Conservation (phyloP, 75 land plant genomes). For the Sequoia sempervirens region DNA sequence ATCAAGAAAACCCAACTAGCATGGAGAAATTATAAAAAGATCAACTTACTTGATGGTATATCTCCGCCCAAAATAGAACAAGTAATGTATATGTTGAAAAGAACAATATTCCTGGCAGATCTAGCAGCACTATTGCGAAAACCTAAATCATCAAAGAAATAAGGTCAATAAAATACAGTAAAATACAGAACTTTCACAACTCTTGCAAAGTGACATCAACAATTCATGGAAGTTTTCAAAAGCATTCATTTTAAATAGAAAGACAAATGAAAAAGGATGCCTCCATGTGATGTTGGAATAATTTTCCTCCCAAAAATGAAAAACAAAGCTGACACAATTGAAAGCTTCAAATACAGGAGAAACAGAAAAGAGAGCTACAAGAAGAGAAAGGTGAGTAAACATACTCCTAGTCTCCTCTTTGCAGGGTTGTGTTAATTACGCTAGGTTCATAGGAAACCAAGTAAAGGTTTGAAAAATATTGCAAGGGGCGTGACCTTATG, state of each 20-base stretch:
- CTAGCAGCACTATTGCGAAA: conserved; percentile 54
- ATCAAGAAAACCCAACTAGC: neutral
- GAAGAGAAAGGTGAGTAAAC: neutral
- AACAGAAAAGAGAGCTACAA: neutral
- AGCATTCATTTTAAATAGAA: neutral
- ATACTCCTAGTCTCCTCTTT: neutral
- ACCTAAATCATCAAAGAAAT: conserved; percentile 35
- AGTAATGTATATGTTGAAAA: conserved; percentile 96
- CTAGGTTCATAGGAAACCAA: neutral
- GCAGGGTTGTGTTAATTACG: neutral
- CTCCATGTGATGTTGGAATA: neutral
- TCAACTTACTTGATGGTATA: conserved; percentile 75
- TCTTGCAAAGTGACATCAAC: neutral
- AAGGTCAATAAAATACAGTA: neutral
- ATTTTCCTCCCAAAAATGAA: neutral
- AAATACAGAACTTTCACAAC: neutral
- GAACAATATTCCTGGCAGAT: conserved; percentile 84
- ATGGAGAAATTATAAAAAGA: neutral
- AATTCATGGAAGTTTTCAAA: neutral
- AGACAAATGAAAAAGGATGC: neutral
- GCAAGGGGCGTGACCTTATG: neutral
- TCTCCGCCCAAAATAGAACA: conserved; percentile 97
- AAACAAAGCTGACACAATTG: neutral
- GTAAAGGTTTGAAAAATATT: neutral
- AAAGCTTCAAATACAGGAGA: neutral